Evolutionary conservation across 192 early-diverging fungal species (phyloP).

Genomic region (Diversispora eburnea): DNA sequence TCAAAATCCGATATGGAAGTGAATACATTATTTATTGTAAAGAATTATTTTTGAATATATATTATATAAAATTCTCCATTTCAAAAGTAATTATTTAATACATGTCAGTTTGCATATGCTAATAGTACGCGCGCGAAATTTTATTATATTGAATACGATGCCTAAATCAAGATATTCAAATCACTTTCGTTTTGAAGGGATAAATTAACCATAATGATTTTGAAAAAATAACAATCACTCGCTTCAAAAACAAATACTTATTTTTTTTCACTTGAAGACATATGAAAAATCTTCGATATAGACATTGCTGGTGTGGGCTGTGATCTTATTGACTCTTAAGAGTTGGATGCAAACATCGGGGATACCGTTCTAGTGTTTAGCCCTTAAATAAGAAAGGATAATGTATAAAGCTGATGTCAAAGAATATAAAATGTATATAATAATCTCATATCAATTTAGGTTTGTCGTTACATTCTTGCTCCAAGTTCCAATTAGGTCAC

Average conservation of each 20-base stretch:
- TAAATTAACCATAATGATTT: slow-evolving; percentile 10
- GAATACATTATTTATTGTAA: too few relatives aligned
- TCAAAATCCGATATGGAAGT: too few relatives aligned
- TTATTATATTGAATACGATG: neutral
- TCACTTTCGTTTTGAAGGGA: neutral
- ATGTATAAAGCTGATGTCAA: slow-evolving; percentile 14
- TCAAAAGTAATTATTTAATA: too few relatives aligned
- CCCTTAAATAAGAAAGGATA: neutral
- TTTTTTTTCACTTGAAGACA: neutral
- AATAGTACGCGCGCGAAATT: neutral
- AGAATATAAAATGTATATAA: slow-evolving; percentile 13
- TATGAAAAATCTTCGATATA: neutral
- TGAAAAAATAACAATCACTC: neutral
- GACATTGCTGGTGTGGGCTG: neutral
- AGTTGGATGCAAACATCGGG: neutral
- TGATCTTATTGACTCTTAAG: slow-evolving; percentile 10
- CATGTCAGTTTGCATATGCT: too few relatives aligned
- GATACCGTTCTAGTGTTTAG: neutral
- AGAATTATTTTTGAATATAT: too few relatives aligned
- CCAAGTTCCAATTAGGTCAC: slow-evolving; percentile 3
- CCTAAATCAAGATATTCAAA: neutral
- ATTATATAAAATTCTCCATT: too few relatives aligned
- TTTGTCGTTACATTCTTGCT: neutral
- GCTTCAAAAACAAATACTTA: neutral
- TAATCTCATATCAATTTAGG: neutral